Base-by-base conservation (phyloP, 1,284 basidiomycete genomes). In the Ceratobasidium theobromae region DNA sequence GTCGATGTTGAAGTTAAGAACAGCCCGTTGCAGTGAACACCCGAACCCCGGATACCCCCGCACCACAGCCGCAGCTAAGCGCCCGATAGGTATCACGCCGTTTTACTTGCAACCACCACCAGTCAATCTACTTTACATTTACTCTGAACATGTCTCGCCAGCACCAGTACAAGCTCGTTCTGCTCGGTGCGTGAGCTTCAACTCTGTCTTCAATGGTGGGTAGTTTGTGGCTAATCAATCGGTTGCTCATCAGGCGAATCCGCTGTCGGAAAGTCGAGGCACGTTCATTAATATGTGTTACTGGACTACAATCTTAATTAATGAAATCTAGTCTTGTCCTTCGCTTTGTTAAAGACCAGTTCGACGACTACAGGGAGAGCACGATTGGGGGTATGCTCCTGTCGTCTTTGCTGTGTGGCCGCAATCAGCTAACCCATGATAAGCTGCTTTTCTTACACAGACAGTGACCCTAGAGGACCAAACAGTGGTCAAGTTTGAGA, bases 231-330 rank as follows among this genome's bases (percentile, higher is more conserved):
- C 68, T 69, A 23, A 69, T 40, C 41, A 18, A 8, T 62, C 35
- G 35, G 43, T 62, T 62, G 49, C 38, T 35, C 45, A 33, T 41
- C 74, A 93, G 94, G 95, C 74, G 95, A 98, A 80, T 96, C 93
- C 49, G 95, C 96, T 49, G 95, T 98, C 48, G 95, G 95, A 67
- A 98, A 98, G 83, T 97, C 94, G 69, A 91, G 89, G 90, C 91
- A 77, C 68, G 73, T 66, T 45, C 60, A 55, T 41, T 18, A 25
- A 30, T 25, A 3, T 5, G 12, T 28, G 1, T 2, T 23, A 11
- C 16, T 57, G 12, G 27, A 25, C 53, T 45, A n/a, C 30, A 28
- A 14, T 5, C 12, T 23, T 27, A 3, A 27, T 8, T 9, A 9
- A 32, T 4, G 11, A 6, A 41, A 51, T 40, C 51, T 74, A 95